Base-by-base conservation (phyloP, 2,329 filamentous ascomycete genomes). In the Pyrenophora teres region DNA sequence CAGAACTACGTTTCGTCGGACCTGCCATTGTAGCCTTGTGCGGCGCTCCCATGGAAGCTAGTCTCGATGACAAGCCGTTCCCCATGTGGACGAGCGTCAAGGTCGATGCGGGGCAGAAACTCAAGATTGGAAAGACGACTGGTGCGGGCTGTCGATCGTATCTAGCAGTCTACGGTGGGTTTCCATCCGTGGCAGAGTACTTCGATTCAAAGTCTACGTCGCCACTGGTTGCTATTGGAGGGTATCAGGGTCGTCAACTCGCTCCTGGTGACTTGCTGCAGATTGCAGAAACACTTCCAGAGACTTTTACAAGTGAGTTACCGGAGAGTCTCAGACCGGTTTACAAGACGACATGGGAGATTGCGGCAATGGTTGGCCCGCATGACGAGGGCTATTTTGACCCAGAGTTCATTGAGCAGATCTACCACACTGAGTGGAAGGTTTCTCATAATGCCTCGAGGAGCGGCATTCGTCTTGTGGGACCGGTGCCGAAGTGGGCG, bases 391-490 rank as follows among this genome's bases (percentile, higher is more conserved):
- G 79, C 1, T 83, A 81, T 56, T 68, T 85, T 9, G 63, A 74
- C 0, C 63, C 75, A 0, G 78, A 82, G 44, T 81, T 81, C 47
- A 78, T 84, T 42, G 77, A 83, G 8, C 82, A 81, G 71, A 76
- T 87, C 2, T 87, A 84, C 67, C 69, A 71, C 4, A 81, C 79
- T 0, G 70, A 77, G n/a, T 86, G 83, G 81, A 82, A 82, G 41
- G 76, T 87, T 2, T 83, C 80, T 0, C 84, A 87, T 59, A 87
- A 87, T 52, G 80, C 82, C 0, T 82, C 81, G 10, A 75, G 85
- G 50, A 83, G 80, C 35, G 85, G 83, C 0, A 82, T 87, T 21
- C 78, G 85, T 6, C 75, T 88, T 0, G 69, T 84, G 1, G 85
- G 85, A 0, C 83, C 84, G 0, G 77, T 79, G 0, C 82, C 83